Evolutionary conservation across 305 asterid species (phyloP).

Genomic region (Fraxinus sp.): DNA sequence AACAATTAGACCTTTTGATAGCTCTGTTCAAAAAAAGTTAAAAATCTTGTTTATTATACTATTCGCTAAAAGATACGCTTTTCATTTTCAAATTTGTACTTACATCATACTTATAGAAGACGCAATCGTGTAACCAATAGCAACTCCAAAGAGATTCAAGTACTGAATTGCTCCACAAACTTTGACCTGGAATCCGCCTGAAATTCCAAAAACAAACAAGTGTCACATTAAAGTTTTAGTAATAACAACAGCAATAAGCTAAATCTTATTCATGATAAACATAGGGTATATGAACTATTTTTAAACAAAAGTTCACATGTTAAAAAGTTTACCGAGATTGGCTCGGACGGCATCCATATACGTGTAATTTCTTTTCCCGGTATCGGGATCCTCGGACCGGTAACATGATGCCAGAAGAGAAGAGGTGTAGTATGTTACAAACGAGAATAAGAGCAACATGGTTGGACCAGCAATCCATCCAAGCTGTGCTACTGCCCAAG

Average conservation of each 20-base stretch:
- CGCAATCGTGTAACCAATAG: constrained; percentile 39
- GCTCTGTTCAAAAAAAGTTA: constrained; percentile 42
- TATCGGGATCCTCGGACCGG: constrained; percentile 29
- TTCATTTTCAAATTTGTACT: neutral
- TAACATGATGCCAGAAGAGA: constrained; percentile 40
- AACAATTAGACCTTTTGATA: constrained; percentile 51
- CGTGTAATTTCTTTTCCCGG: constrained; percentile 47
- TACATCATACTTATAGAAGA: constrained; percentile 38
- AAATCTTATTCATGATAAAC: neutral
- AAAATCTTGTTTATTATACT: neutral
- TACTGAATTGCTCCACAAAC: constrained; percentile 42
- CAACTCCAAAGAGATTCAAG: constrained; percentile 32
- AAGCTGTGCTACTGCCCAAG: constrained; percentile 52
- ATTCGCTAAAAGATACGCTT: neutral
- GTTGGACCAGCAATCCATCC: constrained; percentile 53
- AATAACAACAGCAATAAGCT: neutral
- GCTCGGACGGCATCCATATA: constrained; percentile 51
- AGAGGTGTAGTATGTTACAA: constrained; percentile 42
- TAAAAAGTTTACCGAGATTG: constrained; percentile 24
- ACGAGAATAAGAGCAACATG: constrained; percentile 37
- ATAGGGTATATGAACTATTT: neutral
- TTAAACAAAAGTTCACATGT: neutral
- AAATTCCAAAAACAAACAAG: neutral
- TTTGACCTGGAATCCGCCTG: constrained; percentile 35
- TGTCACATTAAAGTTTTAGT: neutral